Conservation (phyloP, 73 alveolate genomes). For the Paramecium pentaurelia region DNA sequence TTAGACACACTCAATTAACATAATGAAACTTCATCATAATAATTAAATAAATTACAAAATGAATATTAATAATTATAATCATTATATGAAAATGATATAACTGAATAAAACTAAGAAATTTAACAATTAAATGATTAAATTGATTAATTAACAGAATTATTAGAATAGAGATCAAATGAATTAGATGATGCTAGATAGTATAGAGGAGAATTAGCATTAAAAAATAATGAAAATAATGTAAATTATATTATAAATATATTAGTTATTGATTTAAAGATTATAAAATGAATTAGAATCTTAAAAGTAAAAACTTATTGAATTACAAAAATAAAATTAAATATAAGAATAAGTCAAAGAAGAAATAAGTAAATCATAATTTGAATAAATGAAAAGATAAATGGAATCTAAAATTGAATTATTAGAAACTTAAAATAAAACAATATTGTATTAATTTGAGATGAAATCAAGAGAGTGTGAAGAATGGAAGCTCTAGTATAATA, state of each 20-base stretch:
- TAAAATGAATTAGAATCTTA: background rate
- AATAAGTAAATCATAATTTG: background rate
- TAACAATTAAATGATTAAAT: background rate
- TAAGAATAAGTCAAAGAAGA: background rate
- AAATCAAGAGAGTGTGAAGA: background rate
- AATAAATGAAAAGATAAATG: background rate
- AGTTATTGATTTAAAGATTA: background rate
- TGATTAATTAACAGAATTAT: background rate
- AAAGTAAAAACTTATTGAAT: background rate
- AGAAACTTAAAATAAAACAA: background rate
- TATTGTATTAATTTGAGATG: background rate
- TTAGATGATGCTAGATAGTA: background rate
- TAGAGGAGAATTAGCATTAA: background rate
- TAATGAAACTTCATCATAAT: background rate
- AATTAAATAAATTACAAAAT: background rate
- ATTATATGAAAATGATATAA: background rate
- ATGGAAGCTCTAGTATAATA: background rate
- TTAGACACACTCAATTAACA: background rate
- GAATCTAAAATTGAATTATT: background rate
- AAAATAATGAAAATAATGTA: constrained; percentile 27
- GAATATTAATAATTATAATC: background rate
- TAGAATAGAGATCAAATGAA: background rate
- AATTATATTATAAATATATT: background rate
- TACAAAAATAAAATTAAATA: background rate
- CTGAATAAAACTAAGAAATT: background rate